Percentiles rank a stretch among this genome's conserved stretches.
Conservation (phyloP, 768 basidiomycete species). For the Mycena albidolilacea region DNA sequence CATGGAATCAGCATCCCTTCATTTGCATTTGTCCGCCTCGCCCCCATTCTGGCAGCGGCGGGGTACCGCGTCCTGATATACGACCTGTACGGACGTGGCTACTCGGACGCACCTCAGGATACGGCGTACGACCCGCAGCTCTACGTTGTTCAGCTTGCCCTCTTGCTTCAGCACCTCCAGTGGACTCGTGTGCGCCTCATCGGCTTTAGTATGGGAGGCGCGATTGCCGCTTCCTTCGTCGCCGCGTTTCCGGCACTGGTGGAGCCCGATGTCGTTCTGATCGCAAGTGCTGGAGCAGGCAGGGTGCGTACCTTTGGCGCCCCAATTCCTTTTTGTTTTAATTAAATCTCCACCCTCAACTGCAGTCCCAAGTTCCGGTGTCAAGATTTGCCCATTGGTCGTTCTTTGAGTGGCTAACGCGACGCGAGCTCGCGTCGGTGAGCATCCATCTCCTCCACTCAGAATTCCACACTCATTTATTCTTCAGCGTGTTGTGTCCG, state of each 20-base stretch:
- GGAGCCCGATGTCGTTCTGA: constrained; percentile 59
- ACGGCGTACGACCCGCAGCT: constrained; percentile 59
- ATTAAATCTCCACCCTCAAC: constrained; percentile 16
- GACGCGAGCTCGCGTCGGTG: constrained; percentile 4
- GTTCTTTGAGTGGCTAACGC: neutral
- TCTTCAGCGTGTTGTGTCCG: neutral
- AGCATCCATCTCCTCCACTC: neutral
- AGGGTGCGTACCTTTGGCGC: constrained; percentile 47
- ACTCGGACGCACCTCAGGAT: constrained; percentile 68
- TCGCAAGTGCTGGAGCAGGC: constrained; percentile 63
- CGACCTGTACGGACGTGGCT: constrained; percentile 72
- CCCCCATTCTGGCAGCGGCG: constrained; percentile 58
- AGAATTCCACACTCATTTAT: neutral
- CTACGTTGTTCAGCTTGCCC: constrained; percentile 67
- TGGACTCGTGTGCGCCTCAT: constrained; percentile 62
- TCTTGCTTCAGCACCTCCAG: constrained; percentile 66
- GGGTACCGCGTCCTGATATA: constrained; percentile 69
- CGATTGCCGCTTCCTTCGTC: constrained; percentile 66
- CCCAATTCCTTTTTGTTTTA: too few species aligned
- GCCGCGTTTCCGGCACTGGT: constrained; percentile 66
- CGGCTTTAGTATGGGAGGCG: constrained; percentile 68
- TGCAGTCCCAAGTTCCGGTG: neutral
- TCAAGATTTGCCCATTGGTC: neutral
- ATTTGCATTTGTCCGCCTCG: constrained; percentile 66
- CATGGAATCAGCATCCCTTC: constrained; percentile 68